A percentile compares a stretch with the other conserved stretches of the same genome.
These are phyloP conservation scores for Penicillium sp. DNA, from an alignment of 2,329 filamentous ascomycete genomes.

Conservation along the genomic window DNA sequence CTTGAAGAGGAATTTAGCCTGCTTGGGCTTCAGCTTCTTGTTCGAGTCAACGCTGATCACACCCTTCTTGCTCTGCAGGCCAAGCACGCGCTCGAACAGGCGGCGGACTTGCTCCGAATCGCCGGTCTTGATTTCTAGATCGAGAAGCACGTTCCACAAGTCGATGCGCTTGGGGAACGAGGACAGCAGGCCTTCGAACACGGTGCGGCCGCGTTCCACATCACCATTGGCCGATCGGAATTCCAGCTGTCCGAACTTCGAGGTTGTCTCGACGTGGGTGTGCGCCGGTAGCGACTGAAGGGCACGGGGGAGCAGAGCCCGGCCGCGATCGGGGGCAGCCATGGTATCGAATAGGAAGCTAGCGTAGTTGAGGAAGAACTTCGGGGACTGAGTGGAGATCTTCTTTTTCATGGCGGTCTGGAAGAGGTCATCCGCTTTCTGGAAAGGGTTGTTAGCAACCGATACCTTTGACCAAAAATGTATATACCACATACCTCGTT, in stretches of 20 bases:
- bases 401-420: slow-evolving; percentile 87
- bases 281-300: slow-evolving; percentile 73
- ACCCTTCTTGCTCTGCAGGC: slow-evolving; percentile 45
- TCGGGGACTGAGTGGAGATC: slow-evolving; percentile 67
- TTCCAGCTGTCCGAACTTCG: slow-evolving; percentile 87
- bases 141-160: slow-evolving; percentile 87
- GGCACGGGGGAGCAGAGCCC: slow-evolving; percentile 75
- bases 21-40: slow-evolving; percentile 71
- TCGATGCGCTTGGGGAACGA: slow-evolving; percentile 87
- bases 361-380: slow-evolving; percentile 92
- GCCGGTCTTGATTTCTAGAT: slow-evolving; percentile 68
- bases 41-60: slow-evolving; percentile 38
- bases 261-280: slow-evolving; percentile 70
- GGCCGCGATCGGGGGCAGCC: slow-evolving; percentile 67
- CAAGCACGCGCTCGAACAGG: slow-evolving; percentile 73
- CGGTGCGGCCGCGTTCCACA: slow-evolving; percentile 84
- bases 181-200: slow-evolving; percentile 83
- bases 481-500: slow-evolving; percentile 60
- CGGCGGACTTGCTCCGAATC: slow-evolving; percentile 65
- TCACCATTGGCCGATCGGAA: slow-evolving; percentile 81
- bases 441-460: slow-evolving; percentile 26
- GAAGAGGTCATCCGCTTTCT: slow-evolving; percentile 89
- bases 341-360: slow-evolving; percentile 80
- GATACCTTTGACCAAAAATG: not conserved
- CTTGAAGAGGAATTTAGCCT: slow-evolving; percentile 85